phyloP scores from a whole-genome alignment of 2,329 filamentous ascomycete genomes.

The Proliferodiscus dingleyae region DNA sequence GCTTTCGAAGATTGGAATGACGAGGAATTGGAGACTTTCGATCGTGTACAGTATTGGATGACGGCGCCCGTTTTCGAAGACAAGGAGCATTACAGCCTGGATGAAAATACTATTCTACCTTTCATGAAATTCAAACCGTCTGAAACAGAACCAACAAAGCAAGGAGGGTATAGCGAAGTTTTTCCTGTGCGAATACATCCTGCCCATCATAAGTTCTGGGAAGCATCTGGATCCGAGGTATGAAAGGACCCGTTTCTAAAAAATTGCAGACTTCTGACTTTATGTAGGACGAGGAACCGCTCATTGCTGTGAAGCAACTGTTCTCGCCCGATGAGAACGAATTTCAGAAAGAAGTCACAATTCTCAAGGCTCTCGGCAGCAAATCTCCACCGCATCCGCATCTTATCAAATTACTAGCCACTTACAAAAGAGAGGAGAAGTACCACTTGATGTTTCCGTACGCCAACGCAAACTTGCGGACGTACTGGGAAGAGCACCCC shows the following conservation, averaged over 20 bases:
- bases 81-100: slow-evolving; percentile 8
- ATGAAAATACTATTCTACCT: slow-evolving; percentile 13
- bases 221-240: not conserved
- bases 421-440: slow-evolving; percentile 18
- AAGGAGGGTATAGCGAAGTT: slow-evolving; percentile 21
- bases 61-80: slow-evolving; percentile 14
- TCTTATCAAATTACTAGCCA: slow-evolving; percentile 29
- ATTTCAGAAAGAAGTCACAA: slow-evolving; percentile 15
- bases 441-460: slow-evolving; percentile 31
- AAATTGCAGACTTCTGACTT: slow-evolving; percentile 2
- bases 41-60: slow-evolving; percentile 19
- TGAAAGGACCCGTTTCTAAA: too few species aligned
- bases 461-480: slow-evolving; percentile 24
- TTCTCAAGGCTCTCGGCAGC: slow-evolving; percentile 10
- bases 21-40: slow-evolving; percentile 12
- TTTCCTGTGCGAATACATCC: slow-evolving; percentile 18
- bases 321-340: slow-evolving; percentile 10
- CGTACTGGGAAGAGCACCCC: slow-evolving; percentile 24
- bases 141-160: slow-evolving; percentile 7
- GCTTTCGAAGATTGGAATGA: slow-evolving; percentile 12
- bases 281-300: slow-evolving; percentile 9
- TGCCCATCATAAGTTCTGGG: slow-evolving; percentile 21
- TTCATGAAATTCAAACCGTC: slow-evolving; percentile 9
- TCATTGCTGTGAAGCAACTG: slow-evolving; percentile 20
- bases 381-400: slow-evolving; percentile 17